Evolutionary conservation across 1,139 yeast genomes (phyloP), one percentile per base, ranked within the genome.

Genomic region (Entelexis sorbosivorans): DNA sequence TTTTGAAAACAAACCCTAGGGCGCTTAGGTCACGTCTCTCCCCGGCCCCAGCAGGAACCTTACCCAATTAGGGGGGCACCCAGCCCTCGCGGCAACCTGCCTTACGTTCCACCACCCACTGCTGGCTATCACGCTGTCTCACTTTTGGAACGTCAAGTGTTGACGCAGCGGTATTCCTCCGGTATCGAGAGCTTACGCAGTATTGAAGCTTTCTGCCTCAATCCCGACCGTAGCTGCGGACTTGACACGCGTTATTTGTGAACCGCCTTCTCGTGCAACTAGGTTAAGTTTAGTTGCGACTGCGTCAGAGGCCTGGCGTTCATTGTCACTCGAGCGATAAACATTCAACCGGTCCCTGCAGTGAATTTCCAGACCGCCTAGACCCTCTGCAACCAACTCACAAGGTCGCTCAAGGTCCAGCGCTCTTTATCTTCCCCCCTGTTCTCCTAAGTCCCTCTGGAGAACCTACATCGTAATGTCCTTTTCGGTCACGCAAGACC

Each of bases 401-500:
- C 32, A 3, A 24, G 42, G 31, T 11, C 32, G 19, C 24, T 22
- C 24, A 14, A 22, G 19, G 20, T 19, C 31, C 11, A n/a, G 14
- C 42, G 6, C 42, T 24, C 42, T 26, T 38, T 38, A 38, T 42
- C 36, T 28, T 40, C 35, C 17, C n/a, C 44, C 5, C 38, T 19
- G 24, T 13, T 22, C 35, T 13, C 19, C 45, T 31, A 13, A 20
- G 17, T 17, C 34, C 19, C 17, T 2, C 35, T 9, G 14, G 38
- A 35, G 20, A 19, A 1, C 3, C 24, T 17, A 13, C 22, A n/a
- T 4, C 4, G 7, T 10, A 9, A 56, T 56, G 57, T 55, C 55
- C 16, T 54, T 48, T 22, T 52, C 58, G 16, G 47, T 58, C 1
- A 45, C 54, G 28, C 51, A 52, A 34, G 58, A 54, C 24, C 33